phyloP scores from a whole-genome alignment of 441 rosid species.

The Syzygium syzygioides region DNA sequence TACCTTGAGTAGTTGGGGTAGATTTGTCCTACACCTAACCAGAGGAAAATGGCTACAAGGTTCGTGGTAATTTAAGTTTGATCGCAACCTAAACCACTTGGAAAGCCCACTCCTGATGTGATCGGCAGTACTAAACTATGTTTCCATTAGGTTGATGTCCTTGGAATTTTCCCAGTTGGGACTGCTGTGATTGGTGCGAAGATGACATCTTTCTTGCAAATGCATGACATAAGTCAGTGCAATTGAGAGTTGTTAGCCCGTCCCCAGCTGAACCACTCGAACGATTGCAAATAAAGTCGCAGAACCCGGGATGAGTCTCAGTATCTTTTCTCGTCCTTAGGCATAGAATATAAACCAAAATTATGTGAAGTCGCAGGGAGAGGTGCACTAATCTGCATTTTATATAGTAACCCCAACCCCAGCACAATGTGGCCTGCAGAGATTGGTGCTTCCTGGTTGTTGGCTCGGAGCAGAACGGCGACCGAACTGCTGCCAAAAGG shows the following conservation, averaged over 20 bases:
- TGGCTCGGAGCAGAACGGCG: background rate
- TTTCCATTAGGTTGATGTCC: background rate
- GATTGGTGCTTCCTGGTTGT: background rate
- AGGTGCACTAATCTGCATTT: background rate
- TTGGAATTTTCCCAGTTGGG: background rate
- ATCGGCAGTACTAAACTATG: background rate
- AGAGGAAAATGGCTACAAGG: background rate
- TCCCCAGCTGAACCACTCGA: background rate
- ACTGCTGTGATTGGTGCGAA: background rate
- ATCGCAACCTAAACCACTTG: background rate
- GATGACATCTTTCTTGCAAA: background rate
- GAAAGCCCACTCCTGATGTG: background rate
- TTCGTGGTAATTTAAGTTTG: background rate
- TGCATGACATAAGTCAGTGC: background rate
- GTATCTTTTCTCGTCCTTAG: background rate
- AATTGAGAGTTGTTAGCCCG: background rate
- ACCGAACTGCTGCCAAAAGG: background rate
- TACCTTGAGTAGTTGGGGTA: background rate
- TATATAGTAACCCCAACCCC: background rate
- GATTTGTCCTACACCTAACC: background rate
- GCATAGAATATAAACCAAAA: background rate
- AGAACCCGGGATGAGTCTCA: background rate
- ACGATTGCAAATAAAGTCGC: background rate
- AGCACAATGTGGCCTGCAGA: background rate
- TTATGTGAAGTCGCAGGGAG: background rate